Conservation (phyloP, 2,329 filamentous ascomycete genomes). For the Fusarium luffae region DNA sequence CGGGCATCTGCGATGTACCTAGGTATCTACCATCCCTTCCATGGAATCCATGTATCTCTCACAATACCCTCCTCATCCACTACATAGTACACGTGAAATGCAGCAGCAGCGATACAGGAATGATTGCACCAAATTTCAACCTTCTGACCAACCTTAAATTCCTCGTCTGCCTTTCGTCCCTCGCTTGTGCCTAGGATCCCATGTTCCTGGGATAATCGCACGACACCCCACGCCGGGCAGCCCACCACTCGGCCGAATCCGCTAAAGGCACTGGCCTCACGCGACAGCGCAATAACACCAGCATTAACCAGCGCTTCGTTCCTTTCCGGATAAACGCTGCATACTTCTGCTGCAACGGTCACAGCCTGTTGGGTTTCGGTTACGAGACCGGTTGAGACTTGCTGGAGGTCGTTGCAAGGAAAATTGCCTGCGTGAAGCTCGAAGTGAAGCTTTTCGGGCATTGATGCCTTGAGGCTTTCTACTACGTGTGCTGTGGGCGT, state of each 20-base stretch:
- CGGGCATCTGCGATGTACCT: too few relatives aligned
- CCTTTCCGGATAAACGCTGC: slow-evolving; percentile 52
- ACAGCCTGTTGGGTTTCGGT: slow-evolving; percentile 46
- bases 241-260: slow-evolving; percentile 49
- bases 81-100: slow-evolving; percentile 52
- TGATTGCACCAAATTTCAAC: slow-evolving; percentile 50
- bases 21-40: slow-evolving; percentile 49
- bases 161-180: slow-evolving; percentile 40
- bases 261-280: slow-evolving; percentile 47
- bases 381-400: slow-evolving; percentile 52
- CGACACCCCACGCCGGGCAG: slow-evolving; percentile 48
- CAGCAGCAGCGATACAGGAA: slow-evolving; percentile 53
- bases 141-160: slow-evolving; percentile 50
- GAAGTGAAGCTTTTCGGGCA: slow-evolving; percentile 48
- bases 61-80: slow-evolving; percentile 51
- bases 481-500: slow-evolving; percentile 54
- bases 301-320: slow-evolving; percentile 55
- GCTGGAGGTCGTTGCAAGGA: slow-evolving; percentile 53
- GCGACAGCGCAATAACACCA: slow-evolving; percentile 50
- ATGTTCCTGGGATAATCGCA: slow-evolving; percentile 53
- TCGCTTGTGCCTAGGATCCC: slow-evolving; percentile 48
- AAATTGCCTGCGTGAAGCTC: slow-evolving; percentile 55
- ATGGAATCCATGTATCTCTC: slow-evolving; percentile 51
- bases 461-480: slow-evolving; percentile 44
- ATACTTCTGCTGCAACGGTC: slow-evolving; percentile 51